Evolutionary conservation across 805 yeast genomes (phyloP).

Genomic region (Candida sakaeoensis): DNA sequence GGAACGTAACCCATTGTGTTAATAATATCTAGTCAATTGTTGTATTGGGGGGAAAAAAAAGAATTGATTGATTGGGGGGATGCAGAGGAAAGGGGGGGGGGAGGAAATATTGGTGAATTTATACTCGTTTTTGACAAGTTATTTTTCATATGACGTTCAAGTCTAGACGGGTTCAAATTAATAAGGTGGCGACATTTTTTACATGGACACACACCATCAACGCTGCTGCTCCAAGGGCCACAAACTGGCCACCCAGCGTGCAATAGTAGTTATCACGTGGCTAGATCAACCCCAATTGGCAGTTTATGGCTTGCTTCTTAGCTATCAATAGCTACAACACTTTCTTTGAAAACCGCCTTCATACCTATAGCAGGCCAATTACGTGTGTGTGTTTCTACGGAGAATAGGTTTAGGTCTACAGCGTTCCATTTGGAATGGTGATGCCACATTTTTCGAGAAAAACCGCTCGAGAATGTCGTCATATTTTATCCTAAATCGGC

Average conservation of each 20-base stretch:
- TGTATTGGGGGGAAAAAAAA: background rate
- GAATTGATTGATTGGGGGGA: background rate
- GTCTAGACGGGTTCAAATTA: constrained; percentile 1
- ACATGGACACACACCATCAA: background rate
- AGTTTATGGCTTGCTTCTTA: too few species aligned
- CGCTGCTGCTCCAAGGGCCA: too few species aligned
- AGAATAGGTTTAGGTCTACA: too few species aligned
- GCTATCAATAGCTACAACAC: too few species aligned
- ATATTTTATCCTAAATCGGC: background rate
- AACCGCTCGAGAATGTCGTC: background rate
- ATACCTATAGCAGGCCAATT: too few species aligned
- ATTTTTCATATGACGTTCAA: constrained; percentile 4
- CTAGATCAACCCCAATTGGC: too few species aligned
- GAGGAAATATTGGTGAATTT: background rate
- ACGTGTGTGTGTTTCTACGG: too few species aligned
- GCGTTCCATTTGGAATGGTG: background rate
- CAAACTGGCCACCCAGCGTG: too few species aligned
- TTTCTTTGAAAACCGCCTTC: too few species aligned
- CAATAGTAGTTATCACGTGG: too few species aligned
- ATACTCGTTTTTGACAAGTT: background rate
- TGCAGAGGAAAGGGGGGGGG: too few species aligned
- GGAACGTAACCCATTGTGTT: constrained; percentile 60
- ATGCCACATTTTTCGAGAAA: background rate
- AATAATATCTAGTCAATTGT: background rate
- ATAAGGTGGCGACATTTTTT: background rate